Evolutionary conservation across 2,329 filamentous ascomycete species (phyloP), one percentile per base, ranked within the genome.

Genomic region (Meredithiella fracta): DNA sequence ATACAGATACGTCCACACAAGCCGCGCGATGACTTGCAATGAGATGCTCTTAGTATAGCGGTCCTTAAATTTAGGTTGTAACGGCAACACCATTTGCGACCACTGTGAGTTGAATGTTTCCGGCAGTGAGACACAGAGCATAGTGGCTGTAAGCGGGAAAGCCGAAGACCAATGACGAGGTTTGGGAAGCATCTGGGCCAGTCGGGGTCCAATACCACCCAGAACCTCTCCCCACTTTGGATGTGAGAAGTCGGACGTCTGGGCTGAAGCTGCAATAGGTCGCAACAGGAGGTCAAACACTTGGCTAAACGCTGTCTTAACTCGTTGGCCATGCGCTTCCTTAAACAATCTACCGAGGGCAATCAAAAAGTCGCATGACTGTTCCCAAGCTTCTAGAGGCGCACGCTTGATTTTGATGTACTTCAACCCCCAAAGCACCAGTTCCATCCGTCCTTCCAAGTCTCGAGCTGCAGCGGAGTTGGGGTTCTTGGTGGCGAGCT

Each of bases 1-100:
- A 67, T 94, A 95, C 2, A 98, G 74, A 67, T 96, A 97, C 0
- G 89, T 91, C 92, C 92, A 98, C 3, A 95, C 75, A 25, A 98
- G 72, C 55, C 91, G 83, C 40, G 90, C 94, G 52, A 96, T 83
- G 14, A 91, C 89, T 65, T 95, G 87, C 23, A 98, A 75, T 56
- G 89, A 90, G 37, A 89, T 76, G 3, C 84, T 83, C 61, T 87
- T 79, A 3, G 86, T 83, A 34, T 77, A 74, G 26, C 89, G 81
- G 66, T 98, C 92, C 65, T 94, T 95, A 47, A 94, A 73, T 64
- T 85, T 87, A 23, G 85, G 75, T 59, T 91, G 87, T 20, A 94
- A 74, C 5, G 83, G 81, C 50, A 85, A 76, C 40, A 94, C 77
- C 59, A 95, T 72, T 55, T 88, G 82, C 42, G 92, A 75, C 92